Conservation (phyloP, 2,329 filamentous ascomycete species). For the Periconia macrospinosa region DNA sequence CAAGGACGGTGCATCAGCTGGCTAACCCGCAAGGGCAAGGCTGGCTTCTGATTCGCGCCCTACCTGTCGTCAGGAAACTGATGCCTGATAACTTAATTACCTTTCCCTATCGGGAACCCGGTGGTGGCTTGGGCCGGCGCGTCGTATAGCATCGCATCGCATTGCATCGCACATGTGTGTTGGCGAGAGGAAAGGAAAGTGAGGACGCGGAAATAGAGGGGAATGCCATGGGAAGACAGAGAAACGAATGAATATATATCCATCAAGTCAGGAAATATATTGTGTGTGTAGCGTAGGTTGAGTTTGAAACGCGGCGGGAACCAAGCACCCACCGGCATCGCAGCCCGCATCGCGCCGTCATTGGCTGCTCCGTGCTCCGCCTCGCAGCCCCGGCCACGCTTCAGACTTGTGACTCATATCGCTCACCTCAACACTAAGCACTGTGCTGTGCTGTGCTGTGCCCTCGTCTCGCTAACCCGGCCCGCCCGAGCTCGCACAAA, state of each 20-base stretch:
- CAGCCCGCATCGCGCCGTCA: no score
- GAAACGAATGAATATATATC: no score
- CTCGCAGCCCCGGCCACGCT: no score
- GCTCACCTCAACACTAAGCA: background rate
- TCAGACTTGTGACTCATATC: background rate
- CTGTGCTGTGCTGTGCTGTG: no score
- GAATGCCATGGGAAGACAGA: background rate
- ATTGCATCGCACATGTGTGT: background rate
- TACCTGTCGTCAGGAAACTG: slow-evolving; percentile 12
- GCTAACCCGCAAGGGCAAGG: slow-evolving; percentile 15
- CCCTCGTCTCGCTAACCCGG: background rate
- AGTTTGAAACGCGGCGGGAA: no score
- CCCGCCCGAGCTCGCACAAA: slow-evolving; percentile 12
- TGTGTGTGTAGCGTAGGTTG: no score
- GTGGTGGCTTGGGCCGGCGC: background rate
- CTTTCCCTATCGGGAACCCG: no score
- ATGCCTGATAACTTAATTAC: slow-evolving; percentile 7
- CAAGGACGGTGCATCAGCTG: slow-evolving; percentile 17
- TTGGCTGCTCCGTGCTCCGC: no score
- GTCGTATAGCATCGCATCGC: background rate
- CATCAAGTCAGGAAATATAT: no score
- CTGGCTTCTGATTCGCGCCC: slow-evolving; percentile 26
- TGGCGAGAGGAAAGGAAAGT: background rate
- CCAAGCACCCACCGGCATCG: no score
- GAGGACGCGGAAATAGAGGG: background rate